Evolutionary conservation across 2,329 filamentous ascomycete species (phyloP), one percentile per base, ranked within the genome.

Genomic region (Neoscytalidium dimidiatum): DNA sequence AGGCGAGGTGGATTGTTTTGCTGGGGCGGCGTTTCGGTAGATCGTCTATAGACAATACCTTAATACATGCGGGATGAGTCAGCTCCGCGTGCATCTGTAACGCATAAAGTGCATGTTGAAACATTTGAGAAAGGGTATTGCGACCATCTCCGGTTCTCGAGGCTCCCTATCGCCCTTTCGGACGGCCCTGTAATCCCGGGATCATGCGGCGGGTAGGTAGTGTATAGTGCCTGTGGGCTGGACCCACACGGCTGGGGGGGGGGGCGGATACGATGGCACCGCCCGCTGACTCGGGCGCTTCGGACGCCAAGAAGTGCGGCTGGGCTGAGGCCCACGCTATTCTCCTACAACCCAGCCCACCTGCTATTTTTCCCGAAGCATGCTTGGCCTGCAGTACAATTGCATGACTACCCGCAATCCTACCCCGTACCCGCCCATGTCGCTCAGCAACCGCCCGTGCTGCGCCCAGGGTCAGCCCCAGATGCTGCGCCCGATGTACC

Each of bases 1-100:
- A 31, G 3, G 14, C 23, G 4, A 14, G 29, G 53, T 3, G 31
- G 21, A 26, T n/a, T 14, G 21, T 41, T 41, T 13, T 9, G n/a
- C n/a, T n/a, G n/a, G n/a, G n/a, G n/a, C n/a, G 52, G 52, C 52
- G 52, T 38, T 38, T 56, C 29, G 52, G 52, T 28, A 23, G 33
- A 17, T n/a, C n/a, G n/a, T 35, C 5, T 21, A 35, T 38, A 21
- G 51, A 28, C 4, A 2, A 5, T 26, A 21, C 14, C 9, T 19
- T 38, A 56, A 19, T 56, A 11, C 33, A 56, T 17, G 31, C 29
- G 31, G 26, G 19, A 13, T 53, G 31, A 21, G 11, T 35, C 51
- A 35, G 31, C 21, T 35, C 13, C 19, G 31, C 11, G 31, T 53
- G n/a, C 2, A 21, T 35, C 49, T 38, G 49, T 13, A 6, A 21